These are phyloP conservation scores for Candida jianshihensis DNA, from an alignment of 805 yeast species.

Conservation along the genomic window DNA sequence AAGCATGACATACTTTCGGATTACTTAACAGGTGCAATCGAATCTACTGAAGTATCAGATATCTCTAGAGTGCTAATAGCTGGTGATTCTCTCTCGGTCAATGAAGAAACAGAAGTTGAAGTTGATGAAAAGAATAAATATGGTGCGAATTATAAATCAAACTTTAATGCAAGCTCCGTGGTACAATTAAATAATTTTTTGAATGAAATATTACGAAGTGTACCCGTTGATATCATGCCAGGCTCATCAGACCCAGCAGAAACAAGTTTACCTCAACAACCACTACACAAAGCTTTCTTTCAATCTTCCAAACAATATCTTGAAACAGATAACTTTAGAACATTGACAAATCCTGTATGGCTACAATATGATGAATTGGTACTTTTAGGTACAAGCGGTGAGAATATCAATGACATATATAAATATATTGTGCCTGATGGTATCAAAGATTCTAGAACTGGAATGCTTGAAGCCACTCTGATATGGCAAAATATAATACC, in stretches of 20 bases:
- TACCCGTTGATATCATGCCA: conserved; percentile 77
- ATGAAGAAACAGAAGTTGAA: conserved; percentile 17
- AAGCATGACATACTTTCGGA: conserved; percentile 56
- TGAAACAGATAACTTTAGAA: conserved; percentile 30
- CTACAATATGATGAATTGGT: conserved; percentile 48
- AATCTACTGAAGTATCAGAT: conserved; percentile 27
- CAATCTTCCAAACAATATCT: conserved; percentile 36
- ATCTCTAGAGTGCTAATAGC: conserved; percentile 55
- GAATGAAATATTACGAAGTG: conserved; percentile 43
- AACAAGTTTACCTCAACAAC: conserved; percentile 79
- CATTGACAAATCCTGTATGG: conserved; percentile 71
- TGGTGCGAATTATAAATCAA: conserved; percentile 47
- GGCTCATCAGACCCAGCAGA: conserved; percentile 87
- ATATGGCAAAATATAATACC: conserved; percentile 87
- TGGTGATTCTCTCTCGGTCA: conserved; percentile 54
- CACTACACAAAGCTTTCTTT: conserved; percentile 75
- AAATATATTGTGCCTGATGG: conserved; percentile 50
- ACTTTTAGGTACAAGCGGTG: conserved; percentile 76
- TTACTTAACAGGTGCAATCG: conserved; percentile 66
- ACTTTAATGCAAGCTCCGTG: conserved; percentile 42
- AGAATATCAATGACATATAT: conserved; percentile 69
- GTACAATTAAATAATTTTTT: conserved; percentile 54
- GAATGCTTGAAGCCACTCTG: conserved; percentile 59
- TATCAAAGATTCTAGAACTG: conserved; percentile 31
- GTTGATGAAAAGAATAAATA: conserved; percentile 24